Base-by-base conservation (phyloP, 805 yeast species). In the Nakazawaea wickerhamii region DNA sequence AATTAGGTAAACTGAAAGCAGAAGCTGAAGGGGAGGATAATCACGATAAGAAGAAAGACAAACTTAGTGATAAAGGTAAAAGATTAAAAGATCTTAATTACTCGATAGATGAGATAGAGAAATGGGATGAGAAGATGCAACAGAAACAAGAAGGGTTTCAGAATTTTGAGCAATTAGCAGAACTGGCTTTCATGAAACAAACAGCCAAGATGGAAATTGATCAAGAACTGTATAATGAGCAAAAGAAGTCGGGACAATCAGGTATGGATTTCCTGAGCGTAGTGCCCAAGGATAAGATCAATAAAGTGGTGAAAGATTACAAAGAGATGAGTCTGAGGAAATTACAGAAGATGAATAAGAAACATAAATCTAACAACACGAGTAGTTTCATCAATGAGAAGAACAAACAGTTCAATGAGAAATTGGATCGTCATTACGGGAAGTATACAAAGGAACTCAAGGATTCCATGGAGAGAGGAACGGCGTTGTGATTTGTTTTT, bases 341-440 rank as follows among this genome's bases (percentile, higher is more conserved):
- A 35, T 55, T 57, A 48, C 60, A 59, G 38, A 61, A 72, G 51
- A 61, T 72, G 48, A 61, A 61, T 50, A 53, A 55, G 42, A 61
- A 59, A 44, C 62, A 59, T 9, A 65, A 55, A 3, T 69, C 57
- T 4, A 64, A 56, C 4, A 67, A 55, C 15, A 65, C 63, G 4
- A 65, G 73, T 22, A 30, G 44, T n/a, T 72, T 63, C 57, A 76
- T 85, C 55, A 84, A 81, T 55, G 87, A 80, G 49, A 81, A 80
- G 59, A 85, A 85, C 65, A 74, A 71, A 55, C 81, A 81, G 50
- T 85, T 84, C 60, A 85, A 84, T 60, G 75, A 73, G 55, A 84
- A 85, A 53, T 63, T 85, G 49, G 59, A 73, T 35, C 64, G 89
- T 25, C 77, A 77, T 48, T 79, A 77, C 50, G 72, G 70, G 46